Percentiles rank a stretch among this genome's conserved stretches.
phyloP scores from a whole-genome alignment of 2,329 filamentous ascomycete genomes.

The Ophiostoma ulmi region DNA sequence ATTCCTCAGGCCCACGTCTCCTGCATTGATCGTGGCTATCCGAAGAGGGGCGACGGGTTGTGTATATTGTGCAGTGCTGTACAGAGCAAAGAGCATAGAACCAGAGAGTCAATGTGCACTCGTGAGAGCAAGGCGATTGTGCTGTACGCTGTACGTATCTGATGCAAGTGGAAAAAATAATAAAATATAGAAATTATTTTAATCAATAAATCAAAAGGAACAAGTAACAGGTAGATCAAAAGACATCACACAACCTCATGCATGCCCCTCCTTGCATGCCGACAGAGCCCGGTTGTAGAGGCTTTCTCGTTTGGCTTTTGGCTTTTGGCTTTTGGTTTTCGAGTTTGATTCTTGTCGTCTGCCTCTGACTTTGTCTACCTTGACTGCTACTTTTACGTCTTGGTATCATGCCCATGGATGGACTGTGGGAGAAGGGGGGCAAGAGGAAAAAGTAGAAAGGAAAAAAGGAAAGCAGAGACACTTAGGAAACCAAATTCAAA shows the following conservation, averaged over 20 bases:
- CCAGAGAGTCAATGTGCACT: not conserved
- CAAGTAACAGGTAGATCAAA: not conserved
- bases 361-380: not conserved
- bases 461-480: not conserved
- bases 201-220: not conserved
- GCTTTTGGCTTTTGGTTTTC: too few relatives aligned
- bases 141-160: not conserved
- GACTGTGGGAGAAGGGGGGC: not conserved
- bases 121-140: not conserved
- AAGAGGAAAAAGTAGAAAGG: not conserved
- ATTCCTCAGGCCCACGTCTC: slow-evolving; percentile 11
- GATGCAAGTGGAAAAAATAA: slow-evolving; percentile 3
- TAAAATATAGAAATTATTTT: not conserved
- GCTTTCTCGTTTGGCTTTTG: not conserved
- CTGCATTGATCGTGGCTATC: slow-evolving; percentile 14
- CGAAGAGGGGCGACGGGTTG: slow-evolving; percentile 4
- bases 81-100: not conserved
- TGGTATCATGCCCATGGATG: too few relatives aligned
- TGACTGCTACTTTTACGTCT: not conserved
- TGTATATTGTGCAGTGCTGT: not conserved
- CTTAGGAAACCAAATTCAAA: not conserved
- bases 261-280: slow-evolving; percentile 15
- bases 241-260: slow-evolving; percentile 20
- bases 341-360: not conserved
- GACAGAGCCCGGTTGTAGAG: not conserved